These are phyloP conservation scores for Scopulariopsis brevicaulis DNA, from an alignment of 2,329 filamentous ascomycete genomes.

Conservation along the genomic window DNA sequence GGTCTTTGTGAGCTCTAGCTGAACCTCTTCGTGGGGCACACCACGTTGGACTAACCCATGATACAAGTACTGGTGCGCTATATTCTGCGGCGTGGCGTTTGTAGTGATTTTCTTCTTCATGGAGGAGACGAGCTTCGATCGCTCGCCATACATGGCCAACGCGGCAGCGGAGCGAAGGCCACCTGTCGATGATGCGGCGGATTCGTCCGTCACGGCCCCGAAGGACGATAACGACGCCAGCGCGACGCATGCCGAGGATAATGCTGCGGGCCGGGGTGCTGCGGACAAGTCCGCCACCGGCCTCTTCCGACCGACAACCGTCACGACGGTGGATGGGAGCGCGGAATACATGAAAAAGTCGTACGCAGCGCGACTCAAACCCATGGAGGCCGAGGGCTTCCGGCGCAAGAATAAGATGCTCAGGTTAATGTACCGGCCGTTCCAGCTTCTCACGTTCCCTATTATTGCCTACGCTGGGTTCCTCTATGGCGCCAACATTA, in stretches of 20 bases:
- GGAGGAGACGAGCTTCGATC: slow-evolving; percentile 47
- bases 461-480: slow-evolving; percentile 20
- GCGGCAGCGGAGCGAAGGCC: not conserved
- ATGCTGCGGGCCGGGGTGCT: slow-evolving; percentile 9
- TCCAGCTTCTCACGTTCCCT: slow-evolving; percentile 20
- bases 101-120: slow-evolving; percentile 45
- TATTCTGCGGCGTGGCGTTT: slow-evolving; percentile 34
- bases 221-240: too few species aligned
- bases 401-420: too few species aligned
- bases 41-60: not conserved
- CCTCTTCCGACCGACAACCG: slow-evolving; percentile 2
- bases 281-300: not conserved
- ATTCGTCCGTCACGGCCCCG: too few species aligned
- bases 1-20: slow-evolving; percentile 13
- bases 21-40: not conserved
- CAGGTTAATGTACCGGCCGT: slow-evolving; percentile 13
- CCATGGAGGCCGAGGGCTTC: slow-evolving; percentile 9
- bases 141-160: slow-evolving; percentile 12
- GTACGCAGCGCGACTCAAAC: too few species aligned
- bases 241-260: too few species aligned
- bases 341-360: too few species aligned
- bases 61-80: slow-evolving; percentile 36
- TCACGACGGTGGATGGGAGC: too few species aligned
- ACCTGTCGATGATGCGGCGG: too few species aligned
- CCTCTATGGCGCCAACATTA: slow-evolving; percentile 19